phyloP scores from a whole-genome alignment of 495 filamentous ascomycete species.

The Xylaria bambusicola region DNA sequence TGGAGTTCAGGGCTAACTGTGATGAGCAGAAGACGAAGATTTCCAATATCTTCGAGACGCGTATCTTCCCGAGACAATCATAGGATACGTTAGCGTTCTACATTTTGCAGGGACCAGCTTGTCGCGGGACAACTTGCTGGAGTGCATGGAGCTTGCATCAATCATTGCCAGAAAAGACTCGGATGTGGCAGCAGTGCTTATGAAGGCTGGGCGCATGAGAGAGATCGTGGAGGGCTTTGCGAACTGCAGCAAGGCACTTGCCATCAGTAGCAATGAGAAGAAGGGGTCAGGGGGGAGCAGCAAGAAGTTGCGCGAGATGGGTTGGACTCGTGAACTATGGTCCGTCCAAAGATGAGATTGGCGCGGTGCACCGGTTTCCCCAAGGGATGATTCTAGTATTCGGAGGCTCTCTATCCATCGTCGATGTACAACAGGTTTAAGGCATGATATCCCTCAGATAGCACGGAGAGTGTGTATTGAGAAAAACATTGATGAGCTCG shows the following conservation, averaged over 20 bases:
- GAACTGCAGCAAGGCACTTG: conserved; percentile 69
- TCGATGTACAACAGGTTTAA: conserved; percentile 12
- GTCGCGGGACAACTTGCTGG: conserved; percentile 64
- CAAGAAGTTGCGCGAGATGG: conserved; percentile 56
- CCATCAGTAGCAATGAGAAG: conserved; percentile 60
- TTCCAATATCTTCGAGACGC: conserved; percentile 61
- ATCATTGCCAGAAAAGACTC: conserved; percentile 66
- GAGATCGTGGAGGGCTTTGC: conserved; percentile 79
- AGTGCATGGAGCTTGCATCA: conserved; percentile 76
- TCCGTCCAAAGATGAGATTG: conserved; percentile 40
- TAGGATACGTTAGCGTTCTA: conserved; percentile 76
- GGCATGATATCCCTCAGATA: neutral
- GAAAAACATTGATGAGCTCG: too few relatives aligned
- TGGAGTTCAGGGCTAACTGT: neutral
- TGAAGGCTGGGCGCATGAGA: conserved; percentile 66
- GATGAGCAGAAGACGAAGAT: conserved; percentile 39
- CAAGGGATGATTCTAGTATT: neutral
- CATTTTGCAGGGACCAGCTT: conserved; percentile 67
- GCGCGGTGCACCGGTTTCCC: neutral
- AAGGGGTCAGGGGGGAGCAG: conserved; percentile 38
- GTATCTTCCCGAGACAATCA: conserved; percentile 78
- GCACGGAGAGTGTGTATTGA: conserved; percentile 7
- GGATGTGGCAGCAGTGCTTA: conserved; percentile 66
- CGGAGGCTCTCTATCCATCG: neutral
- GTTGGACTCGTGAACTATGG: conserved; percentile 57